Base-by-base conservation (phyloP, 2,329 filamentous ascomycete species). In the Fusarium armeniacum region DNA sequence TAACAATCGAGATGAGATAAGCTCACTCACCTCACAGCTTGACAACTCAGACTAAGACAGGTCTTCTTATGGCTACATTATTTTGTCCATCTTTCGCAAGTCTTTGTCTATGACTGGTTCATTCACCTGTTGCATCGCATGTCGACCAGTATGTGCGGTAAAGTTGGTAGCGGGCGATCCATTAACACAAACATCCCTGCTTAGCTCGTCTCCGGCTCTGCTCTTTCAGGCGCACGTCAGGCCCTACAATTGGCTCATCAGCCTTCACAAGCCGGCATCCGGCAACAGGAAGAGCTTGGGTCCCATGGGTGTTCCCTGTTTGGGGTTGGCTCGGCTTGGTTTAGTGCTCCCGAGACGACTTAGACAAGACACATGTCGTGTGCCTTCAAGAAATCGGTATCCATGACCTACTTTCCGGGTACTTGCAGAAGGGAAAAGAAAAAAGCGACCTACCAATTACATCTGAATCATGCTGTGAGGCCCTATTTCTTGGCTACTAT, bases 321-420 rank as follows among this genome's bases (percentile, higher is more conserved):
- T 50, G 54, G 51, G 41, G 18, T 41, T 64, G 61, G n/a, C 51
- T 32, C 22, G 44, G 44, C 44, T 46, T 15, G 44, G 44, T 32
- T 58, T 63, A 46, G 51, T 49, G 45, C 59, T 51, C 38, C 61
- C 33, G 38, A 32, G 51, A 9, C 51, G 45, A 65, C 62, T 65
- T 66, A 65, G 47, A 56, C 43, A 65, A 66, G 43, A n/a, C 11
- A 60, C 47, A 65, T 65, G 62, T 65, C 61, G 62, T 67, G 64
- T 67, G 62, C 64, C 45, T 33, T 62, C 47, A 51, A 40, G 18
- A 41, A 47, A 38, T 54, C 20, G 36, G 36, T 22, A 55, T 54
- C 54, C 36, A 60, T 54, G 46, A 54, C 49, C 33, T 64, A 46
- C 24, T 12, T 36, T 40, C 47, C 46, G 54, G 54, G 46, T 60